Evolutionary conservation across 192 early-diverging fungal genomes (phyloP).

Genomic region (Coemansia sp.): DNA sequence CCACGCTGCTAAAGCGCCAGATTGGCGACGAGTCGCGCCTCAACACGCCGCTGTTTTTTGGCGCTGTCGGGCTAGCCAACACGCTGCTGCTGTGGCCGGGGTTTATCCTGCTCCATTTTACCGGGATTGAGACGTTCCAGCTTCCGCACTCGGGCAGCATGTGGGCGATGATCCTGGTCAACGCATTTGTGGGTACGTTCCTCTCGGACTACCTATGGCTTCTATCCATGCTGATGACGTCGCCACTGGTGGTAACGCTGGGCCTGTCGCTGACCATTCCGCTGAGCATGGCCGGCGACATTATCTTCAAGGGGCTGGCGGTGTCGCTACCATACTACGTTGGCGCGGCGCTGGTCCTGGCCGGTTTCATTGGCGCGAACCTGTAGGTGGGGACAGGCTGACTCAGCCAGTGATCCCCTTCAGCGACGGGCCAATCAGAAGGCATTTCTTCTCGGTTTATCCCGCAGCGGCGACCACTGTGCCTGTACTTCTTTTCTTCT

Average conservation of each 20-base stretch:
- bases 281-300: constrained; percentile 64
- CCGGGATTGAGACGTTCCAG: constrained; percentile 62
- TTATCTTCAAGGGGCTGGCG: constrained; percentile 59
- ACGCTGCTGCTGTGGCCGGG: constrained; percentile 62
- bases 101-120: constrained; percentile 57
- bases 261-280: constrained; percentile 75
- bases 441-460: too few species aligned
- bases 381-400: too few species aligned
- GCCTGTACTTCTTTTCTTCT: not conserved
- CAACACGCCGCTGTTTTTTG: constrained; percentile 73
- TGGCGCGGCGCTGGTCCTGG: constrained; percentile 62
- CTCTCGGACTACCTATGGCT: constrained; percentile 81
- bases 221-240: constrained; percentile 71
- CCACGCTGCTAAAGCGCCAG: constrained; percentile 63
- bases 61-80: constrained; percentile 74
- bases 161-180: constrained; percentile 63
- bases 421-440: too few species aligned
- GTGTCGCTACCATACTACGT: constrained; percentile 56
- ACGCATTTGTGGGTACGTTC: constrained; percentile 76
- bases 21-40: constrained; percentile 66
- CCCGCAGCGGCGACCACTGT: too few species aligned
- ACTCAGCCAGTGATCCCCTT: too few species aligned
- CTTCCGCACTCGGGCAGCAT: constrained; percentile 53
- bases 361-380: constrained; percentile 67
- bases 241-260: constrained; percentile 75